Percentiles rank a stretch among this genome's conserved stretches.
phyloP scores from a whole-genome alignment of 2,329 filamentous ascomycete species.

The Eutypa lata region DNA sequence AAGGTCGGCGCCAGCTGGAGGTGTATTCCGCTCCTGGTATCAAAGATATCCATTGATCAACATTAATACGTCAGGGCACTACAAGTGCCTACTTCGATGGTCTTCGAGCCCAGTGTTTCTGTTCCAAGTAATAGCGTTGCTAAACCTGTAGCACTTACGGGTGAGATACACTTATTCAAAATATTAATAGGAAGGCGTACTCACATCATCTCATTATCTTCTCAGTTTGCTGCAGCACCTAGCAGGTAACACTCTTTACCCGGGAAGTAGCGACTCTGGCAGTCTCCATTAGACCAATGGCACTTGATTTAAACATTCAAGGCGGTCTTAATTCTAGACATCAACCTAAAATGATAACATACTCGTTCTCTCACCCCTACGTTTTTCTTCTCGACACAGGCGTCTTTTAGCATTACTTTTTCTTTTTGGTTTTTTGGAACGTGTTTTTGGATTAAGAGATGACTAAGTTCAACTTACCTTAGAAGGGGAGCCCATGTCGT shows the following conservation, averaged over 20 bases:
- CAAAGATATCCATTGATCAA: conserved; percentile 57
- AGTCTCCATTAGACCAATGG: too few species aligned
- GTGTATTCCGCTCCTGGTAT: conserved; percentile 77
- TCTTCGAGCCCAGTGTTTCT: too few species aligned
- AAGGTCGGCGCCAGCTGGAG: conserved; percentile 78
- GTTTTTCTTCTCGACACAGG: conserved; percentile 19
- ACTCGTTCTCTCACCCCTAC: conserved; percentile 8
- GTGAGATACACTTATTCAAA: background rate
- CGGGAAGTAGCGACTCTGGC: too few species aligned
- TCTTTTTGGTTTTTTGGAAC: conserved; percentile 28
- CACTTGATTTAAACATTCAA: too few species aligned
- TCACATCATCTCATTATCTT: too few species aligned
- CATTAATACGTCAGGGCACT: background rate
- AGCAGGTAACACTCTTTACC: too few species aligned
- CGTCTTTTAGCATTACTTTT: conserved; percentile 25
- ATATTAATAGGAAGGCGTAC: background rate
- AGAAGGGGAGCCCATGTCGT: conserved; percentile 39
- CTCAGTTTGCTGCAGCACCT: too few species aligned
- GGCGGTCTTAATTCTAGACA: too few species aligned
- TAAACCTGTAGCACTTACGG: background rate
- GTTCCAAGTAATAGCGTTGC: too few species aligned
- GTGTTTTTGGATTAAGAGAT: conserved; percentile 33
- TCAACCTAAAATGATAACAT: conserved; percentile 1
- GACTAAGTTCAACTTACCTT: conserved; percentile 42
- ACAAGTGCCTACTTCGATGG: too few species aligned